phyloP scores from a whole-genome alignment of 2,329 filamentous ascomycete species.

The Aspergillus piperis region DNA sequence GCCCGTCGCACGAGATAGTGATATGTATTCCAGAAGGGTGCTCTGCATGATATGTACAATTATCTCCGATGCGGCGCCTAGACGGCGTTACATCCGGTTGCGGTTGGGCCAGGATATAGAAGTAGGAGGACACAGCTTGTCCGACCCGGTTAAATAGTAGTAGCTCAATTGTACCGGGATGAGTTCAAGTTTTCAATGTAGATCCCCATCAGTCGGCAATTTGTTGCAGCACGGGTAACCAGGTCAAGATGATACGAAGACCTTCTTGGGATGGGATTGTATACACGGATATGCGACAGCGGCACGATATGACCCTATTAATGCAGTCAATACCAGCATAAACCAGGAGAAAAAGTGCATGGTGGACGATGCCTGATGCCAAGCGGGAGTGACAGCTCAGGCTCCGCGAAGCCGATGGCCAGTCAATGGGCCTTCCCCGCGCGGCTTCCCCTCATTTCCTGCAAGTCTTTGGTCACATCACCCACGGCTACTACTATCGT shows the following conservation, averaged over 20 bases:
- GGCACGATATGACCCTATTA: background rate
- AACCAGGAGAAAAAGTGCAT: background rate
- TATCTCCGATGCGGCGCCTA: background rate
- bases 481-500: slow-evolving; percentile 16
- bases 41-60: background rate
- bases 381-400: background rate
- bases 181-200: background rate
- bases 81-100: background rate
- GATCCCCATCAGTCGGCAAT: background rate
- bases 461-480: slow-evolving; percentile 15
- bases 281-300: background rate
- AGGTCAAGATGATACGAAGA: background rate
- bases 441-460: slow-evolving; percentile 15
- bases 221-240: background rate
- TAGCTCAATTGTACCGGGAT: background rate
- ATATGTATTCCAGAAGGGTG: background rate
- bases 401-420: background rate
- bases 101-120: background rate
- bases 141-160: background rate
- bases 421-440: slow-evolving; percentile 9
- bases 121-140: background rate
- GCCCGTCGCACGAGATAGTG: background rate
- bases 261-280: background rate
- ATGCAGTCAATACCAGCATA: background rate
- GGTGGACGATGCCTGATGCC: background rate